These are phyloP conservation scores for Penicillium paxilli DNA, from an alignment of 495 filamentous ascomycete species.

Conservation along the genomic window DNA sequence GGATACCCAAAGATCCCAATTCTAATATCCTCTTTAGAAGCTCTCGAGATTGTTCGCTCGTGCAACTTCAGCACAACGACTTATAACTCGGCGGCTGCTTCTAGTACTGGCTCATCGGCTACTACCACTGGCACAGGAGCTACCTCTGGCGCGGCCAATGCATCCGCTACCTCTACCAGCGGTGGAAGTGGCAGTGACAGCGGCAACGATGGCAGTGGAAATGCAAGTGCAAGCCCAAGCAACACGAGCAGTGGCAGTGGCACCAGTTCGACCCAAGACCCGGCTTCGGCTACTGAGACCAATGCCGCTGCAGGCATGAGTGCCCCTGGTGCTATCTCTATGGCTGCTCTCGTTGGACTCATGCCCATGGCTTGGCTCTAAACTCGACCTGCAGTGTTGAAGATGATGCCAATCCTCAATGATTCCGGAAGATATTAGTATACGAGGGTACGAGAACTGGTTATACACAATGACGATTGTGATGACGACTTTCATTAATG, in stretches of 20 bases:
- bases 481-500: slow-evolving; percentile 9
- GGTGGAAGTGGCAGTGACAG: neutral
- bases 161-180: neutral
- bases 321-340: slow-evolving; percentile 12
- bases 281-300: slow-evolving; percentile 15
- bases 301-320: slow-evolving; percentile 18
- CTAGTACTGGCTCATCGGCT: slow-evolving; percentile 8
- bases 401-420: too few species aligned
- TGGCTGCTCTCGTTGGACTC: slow-evolving; percentile 26
- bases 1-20: neutral
- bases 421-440: neutral
- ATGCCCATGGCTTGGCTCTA: slow-evolving; percentile 30
- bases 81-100: slow-evolving; percentile 26
- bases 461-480: neutral
- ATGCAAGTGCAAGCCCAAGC: slow-evolving; percentile 3
- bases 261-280: neutral
- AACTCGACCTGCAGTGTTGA: neutral
- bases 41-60: slow-evolving; percentile 34
- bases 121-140: slow-evolving; percentile 10
- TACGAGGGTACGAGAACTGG: slow-evolving; percentile 4
- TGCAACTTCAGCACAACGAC: slow-evolving; percentile 33
- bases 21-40: slow-evolving; percentile 23
- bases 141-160: neutral
- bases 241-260: neutral
- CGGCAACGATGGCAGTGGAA: neutral